Percentiles rank a stretch among this genome's conserved stretches.
Evolutionary conservation across 352 stramenopile genomes (phyloP).

Genomic region (Phytophthora hibernalis): DNA sequence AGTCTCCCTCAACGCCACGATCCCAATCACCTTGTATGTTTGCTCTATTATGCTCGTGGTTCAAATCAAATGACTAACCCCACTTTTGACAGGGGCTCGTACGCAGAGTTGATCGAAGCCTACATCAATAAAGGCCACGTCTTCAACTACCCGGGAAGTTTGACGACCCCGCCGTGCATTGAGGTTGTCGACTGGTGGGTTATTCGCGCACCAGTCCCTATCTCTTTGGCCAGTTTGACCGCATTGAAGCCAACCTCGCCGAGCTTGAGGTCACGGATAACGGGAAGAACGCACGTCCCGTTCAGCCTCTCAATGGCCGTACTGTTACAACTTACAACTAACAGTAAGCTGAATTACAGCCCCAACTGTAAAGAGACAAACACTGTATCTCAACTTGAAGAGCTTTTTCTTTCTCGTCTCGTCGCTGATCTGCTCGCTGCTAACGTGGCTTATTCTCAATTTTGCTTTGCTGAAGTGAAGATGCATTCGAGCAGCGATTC

Average conservation of each 20-base stretch:
- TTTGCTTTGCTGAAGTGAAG: slow-evolving; percentile 3
- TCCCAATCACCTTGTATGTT: slow-evolving; percentile 43
- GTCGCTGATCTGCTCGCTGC: slow-evolving; percentile 18
- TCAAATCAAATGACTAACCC: background rate
- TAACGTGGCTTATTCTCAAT: slow-evolving; percentile 16
- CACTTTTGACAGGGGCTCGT: slow-evolving; percentile 42
- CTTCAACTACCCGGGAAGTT: slow-evolving; percentile 46
- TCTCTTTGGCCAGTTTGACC: slow-evolving; percentile 36
- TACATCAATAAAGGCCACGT: slow-evolving; percentile 48
- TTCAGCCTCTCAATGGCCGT: slow-evolving; percentile 39
- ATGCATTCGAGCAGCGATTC: slow-evolving; percentile 11
- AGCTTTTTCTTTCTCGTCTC: slow-evolving; percentile 3
- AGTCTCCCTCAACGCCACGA: slow-evolving; percentile 19
- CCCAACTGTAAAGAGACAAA: background rate
- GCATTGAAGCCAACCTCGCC: slow-evolving; percentile 30
- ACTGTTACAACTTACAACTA: slow-evolving; percentile 40
- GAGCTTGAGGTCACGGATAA: slow-evolving; percentile 29
- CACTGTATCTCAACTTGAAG: background rate
- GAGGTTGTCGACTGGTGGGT: slow-evolving; percentile 51
- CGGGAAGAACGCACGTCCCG: slow-evolving; percentile 36
- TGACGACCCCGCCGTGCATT: slow-evolving; percentile 43
- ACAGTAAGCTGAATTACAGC: background rate
- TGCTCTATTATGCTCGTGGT: background rate
- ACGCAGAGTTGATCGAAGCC: slow-evolving; percentile 52
- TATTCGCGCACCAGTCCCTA: slow-evolving; percentile 27